phyloP scores from a whole-genome alignment of 352 stramenopile genomes.

The Phytophthora litchii region DNA sequence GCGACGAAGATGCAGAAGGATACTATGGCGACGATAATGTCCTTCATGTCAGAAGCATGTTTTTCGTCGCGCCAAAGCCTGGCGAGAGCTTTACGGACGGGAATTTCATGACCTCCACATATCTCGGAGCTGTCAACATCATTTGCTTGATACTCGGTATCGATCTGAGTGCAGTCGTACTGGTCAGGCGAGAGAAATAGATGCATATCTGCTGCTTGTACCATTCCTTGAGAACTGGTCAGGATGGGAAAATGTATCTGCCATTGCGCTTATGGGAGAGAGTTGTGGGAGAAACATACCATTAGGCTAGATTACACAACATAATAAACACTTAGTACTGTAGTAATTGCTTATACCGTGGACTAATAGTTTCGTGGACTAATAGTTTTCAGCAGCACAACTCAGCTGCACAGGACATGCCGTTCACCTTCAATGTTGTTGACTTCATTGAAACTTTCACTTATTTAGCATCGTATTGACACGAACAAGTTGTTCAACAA shows the following conservation, averaged over 20 bases:
- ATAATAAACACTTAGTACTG: too few species aligned
- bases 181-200: slow-evolving; percentile 14
- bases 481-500: too few species aligned
- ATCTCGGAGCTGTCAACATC: background rate
- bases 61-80: slow-evolving; percentile 48
- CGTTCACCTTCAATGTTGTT: too few species aligned
- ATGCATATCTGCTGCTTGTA: slow-evolving; percentile 7
- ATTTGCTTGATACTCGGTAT: slow-evolving; percentile 9
- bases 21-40: slow-evolving; percentile 40
- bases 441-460: too few species aligned
- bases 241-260: background rate
- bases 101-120: slow-evolving; percentile 10
- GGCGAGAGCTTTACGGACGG: slow-evolving; percentile 29
- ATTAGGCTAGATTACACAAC: too few species aligned
- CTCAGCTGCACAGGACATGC: too few species aligned
- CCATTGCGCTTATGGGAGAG: background rate
- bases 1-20: slow-evolving; percentile 47
- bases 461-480: too few species aligned
- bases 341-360: too few species aligned
- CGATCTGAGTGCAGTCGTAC: slow-evolving; percentile 7
- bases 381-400: too few species aligned
- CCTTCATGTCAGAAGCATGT: slow-evolving; percentile 37
- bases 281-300: background rate
- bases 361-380: too few species aligned
- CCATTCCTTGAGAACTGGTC: background rate